phyloP scores from a whole-genome alignment of 2,329 filamentous ascomycete genomes.

The Orbilia blumenaviensis region DNA sequence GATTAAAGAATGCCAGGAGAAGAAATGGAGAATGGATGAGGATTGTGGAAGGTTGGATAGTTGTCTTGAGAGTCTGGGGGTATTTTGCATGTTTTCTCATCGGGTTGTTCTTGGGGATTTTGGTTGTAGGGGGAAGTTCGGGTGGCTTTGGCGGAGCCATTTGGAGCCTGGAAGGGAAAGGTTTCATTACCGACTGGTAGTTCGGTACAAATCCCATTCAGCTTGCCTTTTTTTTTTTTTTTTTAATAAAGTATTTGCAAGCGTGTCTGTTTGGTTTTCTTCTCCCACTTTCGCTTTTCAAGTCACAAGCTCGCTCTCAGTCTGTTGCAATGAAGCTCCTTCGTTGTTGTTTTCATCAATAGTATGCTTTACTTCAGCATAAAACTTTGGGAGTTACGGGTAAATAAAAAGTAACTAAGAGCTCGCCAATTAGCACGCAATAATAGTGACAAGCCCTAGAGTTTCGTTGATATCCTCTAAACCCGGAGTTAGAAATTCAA shows the following conservation, averaged over 20 bases:
- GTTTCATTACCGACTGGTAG: constrained; percentile 34
- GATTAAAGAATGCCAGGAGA: constrained; percentile 67
- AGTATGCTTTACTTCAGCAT: not conserved
- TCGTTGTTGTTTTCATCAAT: not conserved
- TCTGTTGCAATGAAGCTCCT: not conserved
- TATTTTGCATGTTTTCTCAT: constrained; percentile 30
- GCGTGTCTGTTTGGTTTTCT: too few species aligned
- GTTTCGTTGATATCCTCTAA: not conserved
- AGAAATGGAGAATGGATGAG: constrained; percentile 64
- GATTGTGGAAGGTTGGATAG: constrained; percentile 19
- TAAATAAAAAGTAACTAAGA: not conserved
- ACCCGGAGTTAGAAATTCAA: constrained; percentile 1
- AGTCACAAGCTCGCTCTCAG: too few species aligned
- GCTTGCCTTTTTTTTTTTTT: too few species aligned
- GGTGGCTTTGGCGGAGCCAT: not conserved
- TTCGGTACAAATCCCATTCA: too few species aligned
- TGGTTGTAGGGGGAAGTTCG: not conserved
- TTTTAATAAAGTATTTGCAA: too few species aligned
- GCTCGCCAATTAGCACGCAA: not conserved
- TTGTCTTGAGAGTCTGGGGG: constrained; percentile 24
- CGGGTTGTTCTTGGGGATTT: constrained; percentile 29
- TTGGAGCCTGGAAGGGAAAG: constrained; percentile 38
- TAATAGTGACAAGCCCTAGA: not conserved
- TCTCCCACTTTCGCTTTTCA: too few species aligned
- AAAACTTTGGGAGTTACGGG: not conserved